Base-by-base conservation (phyloP, 1,284 basidiomycete species). In the Trichosporon sp. region DNA sequence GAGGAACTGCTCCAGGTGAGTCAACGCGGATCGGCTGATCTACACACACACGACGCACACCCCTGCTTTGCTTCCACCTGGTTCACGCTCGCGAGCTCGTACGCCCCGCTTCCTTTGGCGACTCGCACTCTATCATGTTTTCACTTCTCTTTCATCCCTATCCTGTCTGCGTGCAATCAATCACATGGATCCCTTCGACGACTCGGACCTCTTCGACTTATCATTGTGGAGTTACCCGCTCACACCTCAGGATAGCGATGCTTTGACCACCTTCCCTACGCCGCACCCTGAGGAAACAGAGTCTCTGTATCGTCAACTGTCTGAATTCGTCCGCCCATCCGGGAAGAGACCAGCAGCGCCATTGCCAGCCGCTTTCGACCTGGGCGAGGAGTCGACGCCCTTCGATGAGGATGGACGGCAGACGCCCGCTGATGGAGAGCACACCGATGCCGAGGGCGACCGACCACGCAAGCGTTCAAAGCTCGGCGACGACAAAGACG, bases 1-100 rank as follows among this genome's bases (percentile, higher is more conserved):
- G 93, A 96, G 75, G 91, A 94, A 79, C 77, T 92, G 60, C 81
- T 95, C 46, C 86, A 92, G 85, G 92, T 91, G 82, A 71, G 81
- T 75, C 49, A 14, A 16, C 10, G 14, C 31, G 31, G 16, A 21
- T 27, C 60, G 13, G 40, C 14, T 7, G 49, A 54, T 54, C 49
- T 27, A 13, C 49, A 54, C 49, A n/a, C 49, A 29, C 49, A 54
- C 49, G 27, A 29, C 49, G 16, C 25, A 29, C 49, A 54, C 25
- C 46, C 27, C 46, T 29, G 14, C 49, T 54, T 54, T 54, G 49
- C 49, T 54, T 54, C 49, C 49, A 29, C 49, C 46, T 52, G 5
- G 25, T 16, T 19, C n/a, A 4, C 37, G 5, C 37, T 13, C 37
- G 32, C 32, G 11, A 6, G 40, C 40, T 9, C 40, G 40, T 21